Conservation (phyloP, 1,284 basidiomycete species). For the Microbotryomycetes sp. region DNA sequence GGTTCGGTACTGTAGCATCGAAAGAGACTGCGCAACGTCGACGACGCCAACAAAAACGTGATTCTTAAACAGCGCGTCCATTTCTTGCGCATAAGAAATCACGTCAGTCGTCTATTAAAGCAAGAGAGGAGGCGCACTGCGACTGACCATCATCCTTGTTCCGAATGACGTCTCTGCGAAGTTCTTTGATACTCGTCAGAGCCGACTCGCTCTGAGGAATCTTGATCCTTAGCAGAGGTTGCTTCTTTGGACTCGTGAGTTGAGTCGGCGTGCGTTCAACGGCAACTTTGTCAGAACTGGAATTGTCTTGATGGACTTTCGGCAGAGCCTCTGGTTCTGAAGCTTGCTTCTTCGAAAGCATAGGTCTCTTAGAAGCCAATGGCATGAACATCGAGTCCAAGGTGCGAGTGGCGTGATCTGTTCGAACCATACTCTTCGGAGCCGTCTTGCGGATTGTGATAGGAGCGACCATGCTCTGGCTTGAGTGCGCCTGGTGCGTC, state of each 20-base stretch:
- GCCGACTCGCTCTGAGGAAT: slow-evolving; percentile 72
- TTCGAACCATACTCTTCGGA: slow-evolving; percentile 87
- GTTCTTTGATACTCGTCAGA: slow-evolving; percentile 64
- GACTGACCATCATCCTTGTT: slow-evolving; percentile 60
- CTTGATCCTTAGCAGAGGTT: slow-evolving; percentile 36
- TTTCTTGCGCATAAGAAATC: slow-evolving; percentile 54
- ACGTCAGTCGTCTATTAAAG: too few species aligned
- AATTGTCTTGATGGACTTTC: slow-evolving; percentile 18
- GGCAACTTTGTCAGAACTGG: slow-evolving; percentile 24
- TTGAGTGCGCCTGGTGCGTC: too few species aligned
- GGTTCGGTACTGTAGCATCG: slow-evolving; percentile 80
- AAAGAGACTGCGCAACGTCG: slow-evolving; percentile 63
- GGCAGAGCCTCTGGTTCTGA: slow-evolving; percentile 1
- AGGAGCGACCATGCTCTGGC: not conserved
- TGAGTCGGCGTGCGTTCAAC: slow-evolving; percentile 31
- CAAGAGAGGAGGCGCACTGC: not conserved
- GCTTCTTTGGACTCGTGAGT: slow-evolving; percentile 5
- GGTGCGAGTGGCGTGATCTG: slow-evolving; percentile 77
- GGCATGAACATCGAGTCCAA: slow-evolving; percentile 80
- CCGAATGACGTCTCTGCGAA: slow-evolving; percentile 58
- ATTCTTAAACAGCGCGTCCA: slow-evolving; percentile 73
- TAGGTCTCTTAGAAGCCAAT: not conserved
- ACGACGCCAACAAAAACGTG: slow-evolving; percentile 92
- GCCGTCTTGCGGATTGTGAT: slow-evolving; percentile 37
- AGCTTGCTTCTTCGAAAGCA: too few species aligned